Conservation (phyloP, 2,329 filamentous ascomycete species). For the Colletotrichum incanum region DNA sequence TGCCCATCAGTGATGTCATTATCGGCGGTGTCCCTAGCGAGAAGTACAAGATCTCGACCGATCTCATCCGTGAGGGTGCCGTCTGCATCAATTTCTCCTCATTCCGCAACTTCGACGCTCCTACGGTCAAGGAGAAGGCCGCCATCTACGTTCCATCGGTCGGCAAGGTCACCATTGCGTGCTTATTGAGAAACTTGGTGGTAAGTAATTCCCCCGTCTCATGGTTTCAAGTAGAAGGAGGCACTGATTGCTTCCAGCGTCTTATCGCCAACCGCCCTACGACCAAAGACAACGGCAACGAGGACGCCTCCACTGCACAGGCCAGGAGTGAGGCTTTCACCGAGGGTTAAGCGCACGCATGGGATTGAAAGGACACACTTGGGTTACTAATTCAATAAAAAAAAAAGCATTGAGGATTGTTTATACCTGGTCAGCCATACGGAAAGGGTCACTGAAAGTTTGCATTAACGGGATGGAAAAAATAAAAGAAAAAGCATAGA, state of each 20-base stretch:
- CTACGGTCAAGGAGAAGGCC: slow-evolving; percentile 93
- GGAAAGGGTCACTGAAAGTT: slow-evolving; percentile 23
- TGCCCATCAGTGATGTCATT: slow-evolving; percentile 92
- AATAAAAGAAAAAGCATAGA: slow-evolving; percentile 35
- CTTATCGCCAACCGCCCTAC: slow-evolving; percentile 66
- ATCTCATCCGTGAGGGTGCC: slow-evolving; percentile 87
- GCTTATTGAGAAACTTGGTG: slow-evolving; percentile 89
- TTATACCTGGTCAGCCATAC: slow-evolving; percentile 28
- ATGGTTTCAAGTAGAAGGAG: not conserved
- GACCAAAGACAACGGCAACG: slow-evolving; percentile 54
- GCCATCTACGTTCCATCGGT: slow-evolving; percentile 98
- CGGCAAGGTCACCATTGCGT: slow-evolving; percentile 96
- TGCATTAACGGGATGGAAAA: slow-evolving; percentile 18
- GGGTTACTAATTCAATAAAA: no score
- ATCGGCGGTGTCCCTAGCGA: slow-evolving; percentile 93
- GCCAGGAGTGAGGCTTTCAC: slow-evolving; percentile 60
- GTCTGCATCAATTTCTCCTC: slow-evolving; percentile 99
- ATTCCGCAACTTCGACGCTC: slow-evolving; percentile 90
- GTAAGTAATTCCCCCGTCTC: slow-evolving; percentile 66
- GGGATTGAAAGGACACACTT: slow-evolving; percentile 4
- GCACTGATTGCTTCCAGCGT: slow-evolving; percentile 55
- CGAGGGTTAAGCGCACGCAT: slow-evolving; percentile 50
- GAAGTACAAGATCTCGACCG: slow-evolving; percentile 89
- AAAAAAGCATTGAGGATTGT: slow-evolving; percentile 21
- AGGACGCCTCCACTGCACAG: slow-evolving; percentile 48